Conservation (phyloP, 352 stramenopile species). For the Phytopythium sindhum region DNA sequence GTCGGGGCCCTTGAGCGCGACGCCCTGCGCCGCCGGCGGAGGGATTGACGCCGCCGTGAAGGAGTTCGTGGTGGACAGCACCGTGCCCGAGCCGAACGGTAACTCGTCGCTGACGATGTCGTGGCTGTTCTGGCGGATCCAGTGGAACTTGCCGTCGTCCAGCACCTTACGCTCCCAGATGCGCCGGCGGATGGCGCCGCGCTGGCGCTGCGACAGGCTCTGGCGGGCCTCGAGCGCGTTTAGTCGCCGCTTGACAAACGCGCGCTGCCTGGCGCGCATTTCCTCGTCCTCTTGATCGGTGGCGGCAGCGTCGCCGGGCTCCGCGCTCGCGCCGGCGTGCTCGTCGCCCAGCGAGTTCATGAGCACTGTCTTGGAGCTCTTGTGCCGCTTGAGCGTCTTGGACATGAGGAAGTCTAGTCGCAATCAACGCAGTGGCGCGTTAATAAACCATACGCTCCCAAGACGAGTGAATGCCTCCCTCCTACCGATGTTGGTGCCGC, state of each 20-base stretch:
- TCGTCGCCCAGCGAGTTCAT: constrained; percentile 19
- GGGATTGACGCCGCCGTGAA: constrained; percentile 7
- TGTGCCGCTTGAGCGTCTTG: constrained; percentile 31
- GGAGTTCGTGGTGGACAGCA: constrained; percentile 17
- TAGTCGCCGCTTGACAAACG: constrained; percentile 64
- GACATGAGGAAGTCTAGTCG: not conserved
- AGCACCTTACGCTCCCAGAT: constrained; percentile 63
- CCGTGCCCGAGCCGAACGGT: constrained; percentile 12
- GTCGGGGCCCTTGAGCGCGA: constrained; percentile 26
- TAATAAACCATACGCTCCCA: no score
- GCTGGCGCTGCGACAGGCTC: constrained; percentile 63
- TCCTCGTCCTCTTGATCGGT: constrained; percentile 30
- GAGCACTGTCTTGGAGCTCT: constrained; percentile 55
- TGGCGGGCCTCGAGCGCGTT: constrained; percentile 61
- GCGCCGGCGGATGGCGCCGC: constrained; percentile 55
- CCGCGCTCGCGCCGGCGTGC: constrained; percentile 11
- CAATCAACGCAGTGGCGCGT: no score
- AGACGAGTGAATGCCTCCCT: no score
- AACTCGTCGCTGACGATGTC: constrained; percentile 26
- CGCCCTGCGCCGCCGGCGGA: constrained; percentile 5
- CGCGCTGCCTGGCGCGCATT: constrained; percentile 41
- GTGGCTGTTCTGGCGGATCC: constrained; percentile 62
- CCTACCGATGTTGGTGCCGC: constrained; percentile 38
- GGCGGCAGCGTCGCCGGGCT: constrained; percentile 4
- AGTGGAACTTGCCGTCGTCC: constrained; percentile 67